Base-by-base conservation (phyloP, 768 basidiomycete genomes). In the Amanita phalloides region DNA sequence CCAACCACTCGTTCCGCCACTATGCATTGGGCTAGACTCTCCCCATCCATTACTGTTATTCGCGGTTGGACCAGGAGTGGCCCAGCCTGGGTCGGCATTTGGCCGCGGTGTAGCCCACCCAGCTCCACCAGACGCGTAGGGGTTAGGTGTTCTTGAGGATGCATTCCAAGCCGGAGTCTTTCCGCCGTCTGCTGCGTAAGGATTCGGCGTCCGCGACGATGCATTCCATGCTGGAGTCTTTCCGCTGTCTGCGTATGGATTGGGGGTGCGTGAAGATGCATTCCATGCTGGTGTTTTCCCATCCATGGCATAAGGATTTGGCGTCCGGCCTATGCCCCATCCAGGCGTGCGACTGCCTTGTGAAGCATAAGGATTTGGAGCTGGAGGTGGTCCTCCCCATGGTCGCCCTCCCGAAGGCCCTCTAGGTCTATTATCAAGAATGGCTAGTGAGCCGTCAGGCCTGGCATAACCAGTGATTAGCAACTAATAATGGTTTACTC, bases 151-250 rank as follows among this genome's bases (percentile, higher is more conserved):
- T 50, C 78, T 69, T 26, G 79, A 77, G 38, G 70, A 68, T 6
- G 74, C 74, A 54, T 71, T 76, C 76, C 82, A 84, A 13, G 82
- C 84, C 0, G 87, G 86, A 6, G 87, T 89, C 52, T 75, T 72
- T 32, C 81, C 74, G 14, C 82, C 75, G 41, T 76, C 76, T 30
- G 58, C 59, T 8, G 70, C 77, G 53, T 78, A 79, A 6, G 85
- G 82, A 60, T 88, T 89, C 2, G 86, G 86, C 9, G 86, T 87
- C 51, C 79, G 68, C 17, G 80, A 77, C 1, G 75, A 76, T 25
- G 78, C 75, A 48, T 74, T 78, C 84, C 77, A 83, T 14, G 76
- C 80, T 30, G 79, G 81, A 3, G 82, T 83, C 56, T 73, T 77
- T 32, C 79, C 73, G n/a, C 76, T 75, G 47, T 72, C 76, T 9